phyloP scores from a whole-genome alignment of 306 rosid genomes.

The Malus asiatica region DNA sequence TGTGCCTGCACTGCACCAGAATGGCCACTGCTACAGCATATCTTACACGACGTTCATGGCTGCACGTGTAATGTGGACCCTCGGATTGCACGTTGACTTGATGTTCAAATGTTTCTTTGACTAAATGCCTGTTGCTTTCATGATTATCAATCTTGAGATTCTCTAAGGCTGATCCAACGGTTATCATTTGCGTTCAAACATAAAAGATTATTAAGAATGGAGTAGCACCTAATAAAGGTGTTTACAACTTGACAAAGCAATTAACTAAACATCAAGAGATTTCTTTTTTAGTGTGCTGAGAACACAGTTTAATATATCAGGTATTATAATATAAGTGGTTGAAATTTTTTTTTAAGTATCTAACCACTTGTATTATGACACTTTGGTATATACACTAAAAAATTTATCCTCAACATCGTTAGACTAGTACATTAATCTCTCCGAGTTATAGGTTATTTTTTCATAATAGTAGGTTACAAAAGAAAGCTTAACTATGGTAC shows the following conservation, averaged over 20 bases:
- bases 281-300: rapidly evolving
- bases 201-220: background rate
- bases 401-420: too few relatives aligned
- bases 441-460: too few relatives aligned
- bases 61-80: conserved; percentile 35
- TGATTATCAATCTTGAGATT: conserved; percentile 11
- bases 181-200: conserved; percentile 3
- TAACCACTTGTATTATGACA: too few relatives aligned
- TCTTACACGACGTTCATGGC: background rate
- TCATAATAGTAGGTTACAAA: too few relatives aligned
- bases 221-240: background rate
- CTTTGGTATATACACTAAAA: too few relatives aligned
- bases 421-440: too few relatives aligned
- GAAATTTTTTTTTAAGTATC: too few relatives aligned
- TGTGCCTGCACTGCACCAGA: background rate
- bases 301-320: rapidly evolving
- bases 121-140: conserved; percentile 9
- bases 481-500: too few relatives aligned
- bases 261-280: background rate
- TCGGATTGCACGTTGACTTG: conserved; percentile 27
- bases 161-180: conserved; percentile 13
- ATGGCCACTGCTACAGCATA: background rate
- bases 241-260: background rate
- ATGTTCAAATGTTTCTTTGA: conserved; percentile 24
- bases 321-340: too few relatives aligned